A percentile compares a stretch with the other conserved stretches of the same genome.
phyloP scores from a whole-genome alignment of 2,329 filamentous ascomycete species.

The Elsinoe fawcettii region DNA sequence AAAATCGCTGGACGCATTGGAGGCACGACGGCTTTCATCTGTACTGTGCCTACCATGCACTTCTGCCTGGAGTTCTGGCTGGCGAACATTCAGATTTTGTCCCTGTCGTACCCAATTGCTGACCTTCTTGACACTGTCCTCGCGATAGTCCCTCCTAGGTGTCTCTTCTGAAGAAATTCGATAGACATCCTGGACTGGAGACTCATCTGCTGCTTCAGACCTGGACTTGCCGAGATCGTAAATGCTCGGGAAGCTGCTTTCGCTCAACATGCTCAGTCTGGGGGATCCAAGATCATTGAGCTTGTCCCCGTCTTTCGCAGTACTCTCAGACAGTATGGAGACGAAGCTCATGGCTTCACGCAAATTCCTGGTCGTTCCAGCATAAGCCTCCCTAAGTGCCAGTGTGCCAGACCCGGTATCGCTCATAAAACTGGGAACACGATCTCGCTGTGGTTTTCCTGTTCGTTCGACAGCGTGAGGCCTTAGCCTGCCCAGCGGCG shows the following conservation, averaged over 20 bases:
- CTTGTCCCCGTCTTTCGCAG: conserved; percentile 23
- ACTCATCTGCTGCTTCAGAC: not conserved
- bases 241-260: conserved; percentile 32
- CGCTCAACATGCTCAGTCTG: conserved; percentile 30
- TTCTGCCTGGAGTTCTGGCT: not conserved
- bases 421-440: conserved; percentile 13
- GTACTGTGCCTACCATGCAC: not conserved
- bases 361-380: conserved; percentile 25
- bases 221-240: conserved; percentile 27
- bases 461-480: not conserved
- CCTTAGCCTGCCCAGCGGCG: not conserved
- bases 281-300: conserved; percentile 28
- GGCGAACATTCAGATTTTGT: not conserved
- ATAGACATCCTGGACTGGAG: not conserved
- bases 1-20: conserved; percentile 17
- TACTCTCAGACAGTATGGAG: conserved; percentile 28
- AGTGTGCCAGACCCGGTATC: conserved; percentile 25
- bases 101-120: conserved; percentile 31
- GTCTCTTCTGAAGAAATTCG: not conserved
- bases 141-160: conserved; percentile 1
- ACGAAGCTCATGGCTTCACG: conserved; percentile 31
- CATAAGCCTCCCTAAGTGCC: conserved; percentile 30
- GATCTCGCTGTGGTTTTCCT: not conserved
- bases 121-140: conserved; percentile 31
- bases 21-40: not conserved